Evolutionary conservation across 805 yeast genomes (phyloP).

Genomic region (Debaryomyces tyrocola): DNA sequence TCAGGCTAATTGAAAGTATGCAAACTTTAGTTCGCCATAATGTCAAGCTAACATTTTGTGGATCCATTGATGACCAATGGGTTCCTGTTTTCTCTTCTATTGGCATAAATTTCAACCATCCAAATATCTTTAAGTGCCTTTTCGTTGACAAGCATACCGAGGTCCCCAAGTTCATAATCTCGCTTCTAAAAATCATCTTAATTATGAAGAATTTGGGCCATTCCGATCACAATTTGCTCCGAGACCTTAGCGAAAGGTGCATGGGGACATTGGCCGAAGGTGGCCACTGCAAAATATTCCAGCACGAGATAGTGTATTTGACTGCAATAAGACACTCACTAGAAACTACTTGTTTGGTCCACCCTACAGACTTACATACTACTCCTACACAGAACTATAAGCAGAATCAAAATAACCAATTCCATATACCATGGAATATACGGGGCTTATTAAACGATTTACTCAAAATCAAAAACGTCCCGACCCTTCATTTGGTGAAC

Average conservation of each 20-base stretch:
- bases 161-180: slow-evolving; percentile 27
- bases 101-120: slow-evolving; percentile 30
- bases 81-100: slow-evolving; percentile 36
- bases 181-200: slow-evolving; percentile 26
- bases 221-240: slow-evolving; percentile 28
- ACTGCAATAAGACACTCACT: slow-evolving; percentile 30
- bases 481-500: slow-evolving; percentile 19
- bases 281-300: slow-evolving; percentile 29
- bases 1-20: slow-evolving; percentile 18
- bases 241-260: slow-evolving; percentile 30
- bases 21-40: slow-evolving; percentile 18
- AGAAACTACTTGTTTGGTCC: slow-evolving; percentile 36
- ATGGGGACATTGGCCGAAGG: slow-evolving; percentile 20
- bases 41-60: slow-evolving; percentile 37
- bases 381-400: background rate
- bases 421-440: slow-evolving; percentile 36
- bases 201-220: slow-evolving; percentile 37
- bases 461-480: slow-evolving; percentile 29
- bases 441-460: slow-evolving; percentile 39
- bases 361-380: slow-evolving; percentile 10
- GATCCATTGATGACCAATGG: slow-evolving; percentile 34
- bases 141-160: slow-evolving; percentile 15
- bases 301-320: slow-evolving; percentile 24
- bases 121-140: slow-evolving; percentile 34
- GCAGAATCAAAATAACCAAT: background rate